Base-by-base conservation (phyloP, 257 asterid species). In the Scutellaria galericulata region DNA sequence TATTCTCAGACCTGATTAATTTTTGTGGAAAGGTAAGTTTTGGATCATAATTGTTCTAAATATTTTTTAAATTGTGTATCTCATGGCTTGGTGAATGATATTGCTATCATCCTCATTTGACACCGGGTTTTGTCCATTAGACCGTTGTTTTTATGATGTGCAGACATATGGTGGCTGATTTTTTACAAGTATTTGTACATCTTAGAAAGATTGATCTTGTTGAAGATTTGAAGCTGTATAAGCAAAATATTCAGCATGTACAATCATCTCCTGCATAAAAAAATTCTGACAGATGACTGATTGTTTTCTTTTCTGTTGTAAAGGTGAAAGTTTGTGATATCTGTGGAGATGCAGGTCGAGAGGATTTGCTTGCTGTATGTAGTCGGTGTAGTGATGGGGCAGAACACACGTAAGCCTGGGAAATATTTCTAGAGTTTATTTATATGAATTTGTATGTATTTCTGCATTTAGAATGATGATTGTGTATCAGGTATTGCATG, bases 251-350 rank as follows among this genome's bases (percentile, higher is more conserved):
- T 57, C 63, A 57, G 59, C 55, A 12, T 37, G 53, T 54, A 62
- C 24, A 61, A 50, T 68, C 41, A 45, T 62, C 56, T 62, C 60
- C 52, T 68, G 62, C 64, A 44, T 45, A 44, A 31, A 18, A 18
- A 18, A 18, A 18, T 18, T 18, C 64, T 14, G 58, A 52, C 53
- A 50, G 61, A 61, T 48, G 3, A 46, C 62, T 79, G 64, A 77
- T 68, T 48, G 68, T n/a, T 67, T 60, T 74, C 22, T 80, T 57
- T 75, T 69, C 44, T 74, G 51, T 47, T 72, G 76, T 48, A 75
- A 71, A 86, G 99, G 99, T 94, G 74, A 91, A 88, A 88, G 95
- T 94, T 78, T 94, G 99, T 82, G 97, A 94, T 83, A 92, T 86
- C 58, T 95, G 99, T 74, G 99, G 99, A 75, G 98, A 88, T 86